These are phyloP conservation scores for Bocquillonia castaneifolia DNA, from an alignment of 441 rosid genomes.

Conservation along the genomic window DNA sequence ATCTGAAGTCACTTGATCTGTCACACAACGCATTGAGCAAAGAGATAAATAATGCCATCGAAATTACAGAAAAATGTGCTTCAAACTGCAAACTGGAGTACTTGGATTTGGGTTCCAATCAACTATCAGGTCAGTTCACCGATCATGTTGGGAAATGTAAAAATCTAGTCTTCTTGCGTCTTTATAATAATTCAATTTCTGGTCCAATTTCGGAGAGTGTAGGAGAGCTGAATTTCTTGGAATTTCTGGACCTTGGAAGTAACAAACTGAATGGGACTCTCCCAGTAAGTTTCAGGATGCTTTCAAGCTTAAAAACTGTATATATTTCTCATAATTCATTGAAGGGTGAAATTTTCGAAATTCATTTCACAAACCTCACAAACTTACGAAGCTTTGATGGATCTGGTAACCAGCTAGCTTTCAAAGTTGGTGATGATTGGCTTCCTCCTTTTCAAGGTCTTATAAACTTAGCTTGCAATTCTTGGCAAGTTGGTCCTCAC, in stretches of 20 bases:
- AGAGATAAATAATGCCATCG: too few species aligned
- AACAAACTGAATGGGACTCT: slow-evolving; percentile 3
- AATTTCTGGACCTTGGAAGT: neutral
- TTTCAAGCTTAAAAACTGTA: neutral
- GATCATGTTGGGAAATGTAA: slow-evolving; percentile 19
- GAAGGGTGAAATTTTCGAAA: neutral
- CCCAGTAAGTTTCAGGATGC: neutral
- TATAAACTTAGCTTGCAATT: neutral
- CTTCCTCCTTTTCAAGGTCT: neutral
- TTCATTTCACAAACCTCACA: slow-evolving; percentile 4
- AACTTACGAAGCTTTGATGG: neutral
- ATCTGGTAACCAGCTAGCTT: neutral
- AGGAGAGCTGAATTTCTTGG: neutral
- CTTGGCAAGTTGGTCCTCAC: neutral
- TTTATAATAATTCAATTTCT: neutral
- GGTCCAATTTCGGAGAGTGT: neutral
- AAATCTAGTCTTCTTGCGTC: neutral
- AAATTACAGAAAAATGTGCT: too few species aligned
- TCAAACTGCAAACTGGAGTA: too few species aligned
- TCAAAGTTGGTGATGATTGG: neutral
- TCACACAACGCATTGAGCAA: too few species aligned
- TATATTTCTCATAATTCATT: neutral
- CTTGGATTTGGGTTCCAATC: too few species aligned
- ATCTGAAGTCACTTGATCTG: too few species aligned
- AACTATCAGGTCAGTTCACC: too few species aligned